Base-by-base conservation (phyloP, 495 filamentous ascomycete species). In the Penicillium canariense region DNA sequence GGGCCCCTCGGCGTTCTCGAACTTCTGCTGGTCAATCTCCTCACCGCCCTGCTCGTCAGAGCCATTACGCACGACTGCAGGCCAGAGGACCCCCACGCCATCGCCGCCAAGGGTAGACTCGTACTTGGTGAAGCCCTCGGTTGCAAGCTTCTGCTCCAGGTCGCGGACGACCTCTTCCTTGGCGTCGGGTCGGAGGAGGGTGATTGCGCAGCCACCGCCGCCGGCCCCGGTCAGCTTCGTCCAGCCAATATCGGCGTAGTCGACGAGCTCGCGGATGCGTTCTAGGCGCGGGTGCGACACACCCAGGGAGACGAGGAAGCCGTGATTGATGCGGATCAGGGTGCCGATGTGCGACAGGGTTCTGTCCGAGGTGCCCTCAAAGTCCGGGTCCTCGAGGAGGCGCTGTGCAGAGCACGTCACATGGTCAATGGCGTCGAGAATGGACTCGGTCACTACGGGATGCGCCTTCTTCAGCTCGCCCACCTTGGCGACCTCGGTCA, bases 151-250 rank as follows among this genome's bases (percentile, higher is more conserved):
- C 5, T 67, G 50, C 62, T 93, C 82, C 18, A 98, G 76, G 3
- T 77, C 68, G 20, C 77, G 65, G 43, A 90, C 58, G 50, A 72
- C 81, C 40, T 82, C 74, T 14, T 65, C 50, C 42, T 74, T 65
- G 42, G 72, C 71, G 34, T 81, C 77, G 0, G 91, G 89, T 52
- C 85, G 88, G 34, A 97, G 76, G 5, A 98, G 71, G 3, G 92
- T 94, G 61, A 98, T 97, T 1, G 91, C 91, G 68, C 94, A 96
- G 1, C 94, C 94, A 34, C 94, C 94, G 4, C 93, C 94, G 11
- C 94, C 94, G 5, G 92, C 94, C 51, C 94, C 94, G 1, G 94
- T 98, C 43, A 98, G 80, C 66, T 98, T 98, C 5, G 94, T 95
- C 90, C 91, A 97, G 28, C 94, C 94, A 50, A 96, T 87, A n/a